Conservation (phyloP, 2,329 filamentous ascomycete genomes). For the Colletotrichum australisinense region DNA sequence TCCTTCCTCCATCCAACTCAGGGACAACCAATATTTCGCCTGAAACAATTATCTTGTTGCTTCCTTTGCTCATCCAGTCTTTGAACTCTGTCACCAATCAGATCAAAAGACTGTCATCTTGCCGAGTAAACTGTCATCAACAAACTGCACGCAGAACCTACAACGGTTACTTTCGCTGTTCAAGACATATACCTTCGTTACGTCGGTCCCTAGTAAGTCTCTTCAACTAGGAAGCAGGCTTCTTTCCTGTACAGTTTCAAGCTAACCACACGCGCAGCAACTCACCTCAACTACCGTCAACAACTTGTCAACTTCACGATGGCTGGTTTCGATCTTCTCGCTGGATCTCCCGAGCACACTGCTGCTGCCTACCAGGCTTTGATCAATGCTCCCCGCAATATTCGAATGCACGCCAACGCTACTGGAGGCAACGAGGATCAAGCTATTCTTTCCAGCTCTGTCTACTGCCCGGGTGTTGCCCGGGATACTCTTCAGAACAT, state of each 20-base stretch:
- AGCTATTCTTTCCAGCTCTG: background rate
- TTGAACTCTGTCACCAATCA: background rate
- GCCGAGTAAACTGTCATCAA: background rate
- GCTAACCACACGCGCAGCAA: background rate
- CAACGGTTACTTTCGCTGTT: background rate
- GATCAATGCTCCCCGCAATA: background rate
- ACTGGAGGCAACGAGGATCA: background rate
- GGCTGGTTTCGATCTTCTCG: background rate
- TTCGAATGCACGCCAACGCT: no score
- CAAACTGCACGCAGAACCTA: background rate
- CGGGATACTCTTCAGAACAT: background rate
- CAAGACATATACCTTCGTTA: background rate
- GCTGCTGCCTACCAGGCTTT: background rate
- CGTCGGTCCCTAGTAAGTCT: background rate
- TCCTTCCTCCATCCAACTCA: background rate
- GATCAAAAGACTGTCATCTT: background rate
- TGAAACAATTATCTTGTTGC: no score
- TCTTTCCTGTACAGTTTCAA: rapidly evolving
- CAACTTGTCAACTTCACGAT: background rate
- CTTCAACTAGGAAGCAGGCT: no score
- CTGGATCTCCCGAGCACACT: background rate
- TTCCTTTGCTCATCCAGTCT: background rate
- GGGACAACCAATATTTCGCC: no score
- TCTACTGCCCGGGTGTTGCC: background rate
- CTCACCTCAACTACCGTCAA: no score